Percentiles rank a stretch among this genome's conserved stretches.
Evolutionary conservation across 352 stramenopile species (phyloP).

Genomic region (Blastocystis sp.): DNA sequence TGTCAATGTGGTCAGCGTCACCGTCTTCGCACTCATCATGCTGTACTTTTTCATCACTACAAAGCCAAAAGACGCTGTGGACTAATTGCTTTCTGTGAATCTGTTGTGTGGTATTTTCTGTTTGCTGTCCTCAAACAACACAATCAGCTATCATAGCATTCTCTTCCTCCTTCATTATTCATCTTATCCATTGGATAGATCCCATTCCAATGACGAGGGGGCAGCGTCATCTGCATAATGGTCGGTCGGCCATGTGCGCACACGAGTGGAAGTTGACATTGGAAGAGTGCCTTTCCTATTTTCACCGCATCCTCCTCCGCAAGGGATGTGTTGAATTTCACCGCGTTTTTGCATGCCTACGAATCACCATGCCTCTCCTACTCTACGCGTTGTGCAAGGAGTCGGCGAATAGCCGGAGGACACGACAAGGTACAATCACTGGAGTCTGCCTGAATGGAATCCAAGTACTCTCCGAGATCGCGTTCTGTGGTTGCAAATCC

Average conservation of each 20-base stretch:
- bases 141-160: too few species aligned
- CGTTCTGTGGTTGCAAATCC: not conserved
- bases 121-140: not conserved
- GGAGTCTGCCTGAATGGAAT: too few species aligned
- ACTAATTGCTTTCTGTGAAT: slow-evolving; percentile 16
- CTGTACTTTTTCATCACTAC: slow-evolving; percentile 30
- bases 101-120: not conserved
- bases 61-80: slow-evolving; percentile 28
- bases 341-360: slow-evolving; percentile 32
- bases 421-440: not conserved
- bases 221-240: not conserved
- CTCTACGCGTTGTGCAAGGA: not conserved
- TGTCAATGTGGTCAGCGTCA: not conserved
- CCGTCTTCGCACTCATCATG: slow-evolving; percentile 5
- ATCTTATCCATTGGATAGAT: not conserved
- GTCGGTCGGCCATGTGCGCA: slow-evolving; percentile 10
- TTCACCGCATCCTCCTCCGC: not conserved
- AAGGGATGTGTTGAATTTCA: not conserved
- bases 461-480: not conserved
- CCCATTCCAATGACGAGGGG: too few species aligned
- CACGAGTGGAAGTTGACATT: not conserved
- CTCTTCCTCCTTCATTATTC: too few species aligned
- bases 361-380: not conserved
- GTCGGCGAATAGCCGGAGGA: not conserved
- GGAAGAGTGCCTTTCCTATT: not conserved